Base-by-base conservation (phyloP, 2,329 filamentous ascomycete genomes). In the Trichoderma koningiopsis region DNA sequence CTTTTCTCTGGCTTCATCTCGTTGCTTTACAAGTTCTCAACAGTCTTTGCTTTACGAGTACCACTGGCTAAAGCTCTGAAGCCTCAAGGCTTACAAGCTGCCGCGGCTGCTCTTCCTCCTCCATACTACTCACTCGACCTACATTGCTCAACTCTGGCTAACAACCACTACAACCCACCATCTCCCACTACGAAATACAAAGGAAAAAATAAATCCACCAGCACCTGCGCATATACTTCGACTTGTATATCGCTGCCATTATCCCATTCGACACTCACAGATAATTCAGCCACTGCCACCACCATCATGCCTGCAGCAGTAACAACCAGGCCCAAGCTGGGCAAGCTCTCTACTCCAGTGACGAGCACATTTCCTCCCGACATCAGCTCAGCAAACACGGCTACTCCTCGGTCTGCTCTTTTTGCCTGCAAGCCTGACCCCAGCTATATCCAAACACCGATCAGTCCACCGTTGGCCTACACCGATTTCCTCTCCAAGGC, bases 381-480 rank as follows among this genome's bases (percentile, higher is more conserved):
- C 79, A 84, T 85, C 73, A 84, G 86, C 70, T 89, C 89, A 43
- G 74, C 88, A 69, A 88, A 88, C 72, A 88, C 90, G 58, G 87
- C 86, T 73, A 94, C 90, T 72, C 92, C 92, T 60, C 85, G 92
- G 76, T 89, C 78, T 71, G 83, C 79, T 69, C 76, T 80, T 37
- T 80, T 80, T 70, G 74, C 76, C 53, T 79, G 77, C 72, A 81
- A 80, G 72, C 79, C 82, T 10, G 82, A 81, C 40, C 78, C 82
- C 8, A 83, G 84, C 68, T 85, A 87, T 74, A 87, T 94, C 83
- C 95, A 94, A 81, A 97, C 94, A 5, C 94, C 94, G 60, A 97
- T 98, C 79, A 96, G 92, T 63, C 95, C 95, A 64, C 95, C 95
- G 3, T 85, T 88, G 27, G 94, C 95, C 69, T 98, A 98, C 78